Evolutionary conservation across 371 early-diverging fungal species (phyloP).

Genomic region (Mucor mucedo): DNA sequence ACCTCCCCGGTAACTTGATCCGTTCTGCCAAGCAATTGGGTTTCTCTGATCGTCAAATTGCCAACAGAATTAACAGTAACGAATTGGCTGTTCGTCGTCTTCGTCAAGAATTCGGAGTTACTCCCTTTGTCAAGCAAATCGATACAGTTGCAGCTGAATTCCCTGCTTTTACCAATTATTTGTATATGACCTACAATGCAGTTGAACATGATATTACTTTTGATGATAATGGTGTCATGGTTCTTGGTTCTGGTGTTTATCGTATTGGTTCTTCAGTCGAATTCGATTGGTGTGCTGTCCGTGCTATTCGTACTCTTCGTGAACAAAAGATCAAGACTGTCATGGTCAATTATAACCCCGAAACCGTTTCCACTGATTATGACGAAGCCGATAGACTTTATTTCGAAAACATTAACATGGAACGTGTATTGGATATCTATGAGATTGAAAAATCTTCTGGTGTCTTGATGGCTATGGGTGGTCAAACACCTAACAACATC

Average conservation of each 20-base stretch:
- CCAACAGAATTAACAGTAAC: constrained; percentile 73
- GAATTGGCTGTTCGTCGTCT: constrained; percentile 88
- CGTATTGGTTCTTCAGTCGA: constrained; percentile 96
- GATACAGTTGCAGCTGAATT: constrained; percentile 98
- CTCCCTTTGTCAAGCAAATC: constrained; percentile 96
- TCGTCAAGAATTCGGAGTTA: constrained; percentile 76
- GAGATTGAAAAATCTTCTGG: constrained; percentile 83
- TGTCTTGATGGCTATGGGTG: constrained; percentile 92
- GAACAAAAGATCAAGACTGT: constrained; percentile 82
- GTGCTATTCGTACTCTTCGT: constrained; percentile 89
- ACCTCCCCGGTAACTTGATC: constrained; percentile 62
- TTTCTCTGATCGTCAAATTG: constrained; percentile 90
- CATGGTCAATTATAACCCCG: constrained; percentile 98
- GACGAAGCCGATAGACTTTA: constrained; percentile 96
- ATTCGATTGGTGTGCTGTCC: constrained; percentile 97
- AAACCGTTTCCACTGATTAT: constrained; percentile 96
- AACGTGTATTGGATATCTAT: constrained; percentile 93
- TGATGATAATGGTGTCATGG: constrained; percentile 90
- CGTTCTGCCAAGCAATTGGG: constrained; percentile 87
- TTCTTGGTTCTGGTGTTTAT: constrained; percentile 95
- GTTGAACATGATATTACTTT: constrained; percentile 86
- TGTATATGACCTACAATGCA: constrained; percentile 96
- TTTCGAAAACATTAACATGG: constrained; percentile 91
- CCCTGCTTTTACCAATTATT: constrained; percentile 94
- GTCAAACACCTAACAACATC: constrained; percentile 96